Percentiles rank a stretch among this genome's conserved stretches.
Conservation (phyloP, 148 eudicot species). For the Diospyros kaki region DNA sequence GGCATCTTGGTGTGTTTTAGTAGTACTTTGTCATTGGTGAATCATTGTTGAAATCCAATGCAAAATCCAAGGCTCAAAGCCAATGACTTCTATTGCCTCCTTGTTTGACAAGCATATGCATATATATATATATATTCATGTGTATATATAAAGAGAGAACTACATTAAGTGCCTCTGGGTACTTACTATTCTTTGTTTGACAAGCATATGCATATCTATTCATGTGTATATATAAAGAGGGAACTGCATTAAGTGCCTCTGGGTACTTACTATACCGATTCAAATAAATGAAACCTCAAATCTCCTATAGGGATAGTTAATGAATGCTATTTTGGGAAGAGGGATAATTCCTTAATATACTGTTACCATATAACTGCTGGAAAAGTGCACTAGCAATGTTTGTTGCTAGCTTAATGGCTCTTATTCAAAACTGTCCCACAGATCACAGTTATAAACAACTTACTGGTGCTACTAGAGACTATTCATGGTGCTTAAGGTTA, state of each 20-base stretch:
- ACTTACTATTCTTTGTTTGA: too few species aligned
- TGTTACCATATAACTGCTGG: background rate
- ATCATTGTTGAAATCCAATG: background rate
- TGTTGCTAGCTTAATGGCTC: background rate
- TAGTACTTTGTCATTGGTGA: background rate
- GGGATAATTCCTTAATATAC: background rate
- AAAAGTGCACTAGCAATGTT: background rate
- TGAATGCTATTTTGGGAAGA: constrained; percentile 2
- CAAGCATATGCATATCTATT: too few species aligned
- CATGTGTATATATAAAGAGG: too few species aligned
- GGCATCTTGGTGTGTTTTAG: background rate
- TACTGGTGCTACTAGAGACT: too few species aligned
- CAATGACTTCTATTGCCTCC: background rate
- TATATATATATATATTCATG: too few species aligned
- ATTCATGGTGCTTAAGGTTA: too few species aligned
- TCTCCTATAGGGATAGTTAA: background rate
- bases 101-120: background rate
- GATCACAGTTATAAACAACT: too few species aligned
- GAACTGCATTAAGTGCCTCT: background rate
- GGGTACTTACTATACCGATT: background rate
- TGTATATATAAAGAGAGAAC: too few species aligned
- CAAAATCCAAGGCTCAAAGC: background rate
- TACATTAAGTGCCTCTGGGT: too few species aligned
- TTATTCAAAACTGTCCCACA: background rate
- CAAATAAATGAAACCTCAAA: background rate